Base-by-base conservation (phyloP, 257 asterid species). In the Solanum okadae region DNA sequence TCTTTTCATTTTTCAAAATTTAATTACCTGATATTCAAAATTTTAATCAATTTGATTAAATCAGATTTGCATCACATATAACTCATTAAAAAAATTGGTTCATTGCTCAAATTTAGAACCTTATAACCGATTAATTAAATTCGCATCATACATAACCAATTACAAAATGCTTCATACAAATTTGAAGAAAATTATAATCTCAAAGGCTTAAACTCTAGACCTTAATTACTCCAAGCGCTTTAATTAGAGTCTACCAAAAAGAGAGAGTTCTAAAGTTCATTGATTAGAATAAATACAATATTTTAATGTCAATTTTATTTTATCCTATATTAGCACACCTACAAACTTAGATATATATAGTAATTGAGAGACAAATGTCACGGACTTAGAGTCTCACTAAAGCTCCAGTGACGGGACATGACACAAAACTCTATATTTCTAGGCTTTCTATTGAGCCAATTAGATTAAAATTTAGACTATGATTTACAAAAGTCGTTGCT, bases 21-120 rank as follows among this genome's bases (percentile, higher is more conserved):
- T 10, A 23, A 63, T 63, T 23, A 63, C 0, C 15, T 23, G 3
- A 63, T 63, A 10, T 1, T 63, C 70, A 23, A 61, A 23, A 1
- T 22, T 63, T 4, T 63, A 18, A 59, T 59, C 0, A 3, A 59
- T 59, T 20, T 20, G 25, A 20, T 59, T 59, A 20, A 20, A 59
- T 59, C 1, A 20, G 11, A 6, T 4, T 63, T 23, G 2, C 1
- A 1, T 63, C 15, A 10, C 0, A 11, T 63, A 63, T 0, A 63
- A n/a, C 0, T 2, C 31, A 63, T 59, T 63, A 68, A 3, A 3
- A 68, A 67, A 13, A 27, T 5, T 67, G 4, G 5, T 5, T 11
- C 20, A 67, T 25, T 10, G 35, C 35, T 25, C 10, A 3, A 27
- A 67, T 3, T 1, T 0, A 67, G 3, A 14, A 27, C 31, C 20